Percentiles rank a stretch among this genome's conserved stretches.
Conservation (phyloP, 1,139 yeast species). For the Kurtzmaniella quercitrusa region DNA sequence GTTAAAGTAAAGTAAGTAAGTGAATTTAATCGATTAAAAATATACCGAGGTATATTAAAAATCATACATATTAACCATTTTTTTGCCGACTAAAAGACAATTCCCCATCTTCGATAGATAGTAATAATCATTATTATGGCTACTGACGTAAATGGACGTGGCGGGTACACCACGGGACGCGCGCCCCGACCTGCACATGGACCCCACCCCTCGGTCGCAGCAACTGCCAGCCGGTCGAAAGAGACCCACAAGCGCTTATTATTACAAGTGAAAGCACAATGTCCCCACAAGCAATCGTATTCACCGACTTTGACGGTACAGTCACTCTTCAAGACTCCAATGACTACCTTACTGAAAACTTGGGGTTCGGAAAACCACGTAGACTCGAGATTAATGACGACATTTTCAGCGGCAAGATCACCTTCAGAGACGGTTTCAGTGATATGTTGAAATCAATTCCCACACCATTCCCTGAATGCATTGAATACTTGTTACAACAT, state of each 20-base stretch:
- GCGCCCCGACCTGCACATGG: no score
- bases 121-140: no score
- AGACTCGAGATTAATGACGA: constrained; percentile 68
- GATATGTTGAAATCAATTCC: constrained; percentile 78
- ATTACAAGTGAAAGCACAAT: constrained; percentile 3
- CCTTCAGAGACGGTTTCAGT: constrained; percentile 80
- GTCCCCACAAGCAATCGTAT: constrained; percentile 63
- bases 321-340: constrained; percentile 89
- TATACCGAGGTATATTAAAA: no score
- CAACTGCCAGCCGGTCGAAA: neutral
- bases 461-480: constrained; percentile 78
- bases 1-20: no score
- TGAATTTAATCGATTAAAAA: no score
- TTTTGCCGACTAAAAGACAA: no score
- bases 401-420: constrained; percentile 62
- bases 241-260: neutral
- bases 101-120: no score
- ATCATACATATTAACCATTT: no score
- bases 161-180: no score
- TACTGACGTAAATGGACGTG: no score
- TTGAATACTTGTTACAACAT: constrained; percentile 56
- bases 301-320: constrained; percentile 98
- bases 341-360: constrained; percentile 81
- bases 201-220: no score
- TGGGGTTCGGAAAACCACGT: constrained; percentile 77